phyloP scores from a whole-genome alignment of 768 basidiomycete genomes.

The Sporobolomyces roseus region DNA sequence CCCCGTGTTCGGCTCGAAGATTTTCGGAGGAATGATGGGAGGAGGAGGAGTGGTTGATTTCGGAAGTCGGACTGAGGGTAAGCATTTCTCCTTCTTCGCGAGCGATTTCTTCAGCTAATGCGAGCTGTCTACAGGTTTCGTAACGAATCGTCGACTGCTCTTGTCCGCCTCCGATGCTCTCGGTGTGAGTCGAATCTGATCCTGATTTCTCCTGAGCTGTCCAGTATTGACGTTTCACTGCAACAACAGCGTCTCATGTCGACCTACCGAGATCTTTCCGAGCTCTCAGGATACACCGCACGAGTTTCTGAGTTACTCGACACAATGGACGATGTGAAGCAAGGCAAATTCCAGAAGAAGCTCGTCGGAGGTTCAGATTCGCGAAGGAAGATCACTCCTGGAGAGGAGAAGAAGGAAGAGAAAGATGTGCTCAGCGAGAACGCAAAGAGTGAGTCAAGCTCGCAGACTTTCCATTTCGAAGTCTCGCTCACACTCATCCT shows the following conservation, averaged over 20 bases:
- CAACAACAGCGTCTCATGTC: slow-evolving; percentile 27
- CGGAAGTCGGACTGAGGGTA: slow-evolving; percentile 84
- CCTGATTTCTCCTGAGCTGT: neutral
- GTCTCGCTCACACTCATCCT: neutral
- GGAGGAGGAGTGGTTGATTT: slow-evolving; percentile 58
- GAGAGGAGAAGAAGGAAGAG: slow-evolving; percentile 51
- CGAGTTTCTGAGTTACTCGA: slow-evolving; percentile 83
- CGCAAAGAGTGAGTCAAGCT: slow-evolving; percentile 69
- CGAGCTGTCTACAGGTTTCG: slow-evolving; percentile 63
- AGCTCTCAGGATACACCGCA: slow-evolving; percentile 91
- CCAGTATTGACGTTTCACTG: neutral
- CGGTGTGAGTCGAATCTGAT: slow-evolving; percentile 50
- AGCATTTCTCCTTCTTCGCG: slow-evolving; percentile 16
- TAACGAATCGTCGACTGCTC: slow-evolving; percentile 66
- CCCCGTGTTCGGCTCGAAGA: slow-evolving; percentile 75
- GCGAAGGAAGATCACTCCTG: neutral
- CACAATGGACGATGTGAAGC: slow-evolving; percentile 79
- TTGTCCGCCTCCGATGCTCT: slow-evolving; percentile 66
- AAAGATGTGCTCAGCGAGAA: slow-evolving; percentile 59
- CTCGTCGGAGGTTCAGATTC: slow-evolving; percentile 57
- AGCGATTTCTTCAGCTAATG: neutral
- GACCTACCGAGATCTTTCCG: slow-evolving; percentile 65
- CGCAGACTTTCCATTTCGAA: slow-evolving; percentile 30
- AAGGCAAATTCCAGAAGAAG: slow-evolving; percentile 82
- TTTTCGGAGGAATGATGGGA: slow-evolving; percentile 58